Base-by-base conservation (phyloP, 768 basidiomycete species). In the Suillus weaverae region DNA sequence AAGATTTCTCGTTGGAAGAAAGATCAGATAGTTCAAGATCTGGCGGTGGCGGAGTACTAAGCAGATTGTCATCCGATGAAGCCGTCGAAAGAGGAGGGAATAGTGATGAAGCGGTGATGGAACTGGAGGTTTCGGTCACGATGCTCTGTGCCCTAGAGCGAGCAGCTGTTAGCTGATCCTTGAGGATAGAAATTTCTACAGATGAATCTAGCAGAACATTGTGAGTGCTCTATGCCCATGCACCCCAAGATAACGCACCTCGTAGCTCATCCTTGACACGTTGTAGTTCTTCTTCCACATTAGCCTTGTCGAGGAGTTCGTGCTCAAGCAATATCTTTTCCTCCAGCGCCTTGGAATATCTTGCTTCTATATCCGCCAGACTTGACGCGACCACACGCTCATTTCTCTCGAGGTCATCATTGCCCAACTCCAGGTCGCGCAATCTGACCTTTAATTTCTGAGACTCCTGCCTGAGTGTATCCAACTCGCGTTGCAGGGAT, bases 281-380 rank as follows among this genome's bases (percentile, higher is more conserved):
- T 76, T 99, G 97, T 55, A 83, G 85, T 71, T 96, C 91, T 75
- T 97, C 96, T 72, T 98, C 95, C 51, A 97, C 73, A 68, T 84
- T 88, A 5, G 94, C 93, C 76, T 97, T 97, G 76, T 91, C 90
- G 33, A 98, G 80, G 38, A 99, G 81, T 71, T 99, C 97, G 68
- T 99, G 95, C 76, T 99, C 97, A 43, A 99, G 84, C 33, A 99
- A 80, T 62, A 98, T 98, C 80, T 98, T 99, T 80, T 99, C 95
- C 77, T 99, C 97, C 39, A 99, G 81, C 1, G 91, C 91, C 61
- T 89, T 86, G 65, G 95, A 89, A 79, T 99, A 97, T 75, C 90
- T 94, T 69, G 86, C 81, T 78, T 97, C 95, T 70, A 94, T 82
- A 73, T 92, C 91, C 5, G 90, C 91, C 70, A 96, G 78, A 70